Percentiles rank a stretch among this genome's conserved stretches.
Evolutionary conservation across 148 eudicot species (phyloP).

Genomic region (Beta vulgaris): DNA sequence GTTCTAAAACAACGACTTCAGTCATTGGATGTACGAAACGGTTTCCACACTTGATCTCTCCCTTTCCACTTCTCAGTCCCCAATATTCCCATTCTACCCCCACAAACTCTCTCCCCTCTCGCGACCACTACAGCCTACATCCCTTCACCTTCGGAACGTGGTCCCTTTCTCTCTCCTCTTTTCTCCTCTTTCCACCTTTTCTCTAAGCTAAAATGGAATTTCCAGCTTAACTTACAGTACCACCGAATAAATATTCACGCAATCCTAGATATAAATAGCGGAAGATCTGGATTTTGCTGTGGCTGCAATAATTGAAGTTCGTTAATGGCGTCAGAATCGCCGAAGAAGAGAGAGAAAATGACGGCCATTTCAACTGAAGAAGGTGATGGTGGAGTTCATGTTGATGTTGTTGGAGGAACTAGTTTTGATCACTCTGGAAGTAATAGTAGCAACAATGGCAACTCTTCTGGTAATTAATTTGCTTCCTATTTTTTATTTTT

Average conservation of each 20-base stretch:
- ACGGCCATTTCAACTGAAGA: background rate
- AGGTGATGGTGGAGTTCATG: constrained; percentile 1
- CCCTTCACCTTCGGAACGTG: constrained; percentile 22
- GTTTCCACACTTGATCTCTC: background rate
- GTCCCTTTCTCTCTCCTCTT: background rate
- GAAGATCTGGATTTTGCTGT: no score
- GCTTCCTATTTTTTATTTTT: background rate
- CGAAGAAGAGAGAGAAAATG: constrained; percentile 10
- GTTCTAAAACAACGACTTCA: background rate
- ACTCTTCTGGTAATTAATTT: constrained; percentile 19
- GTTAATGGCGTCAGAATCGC: constrained; percentile 24
- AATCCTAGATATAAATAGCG: no score
- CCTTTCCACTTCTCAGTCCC: background rate
- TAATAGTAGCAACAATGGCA: constrained; percentile 15
- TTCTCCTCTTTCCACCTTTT: background rate
- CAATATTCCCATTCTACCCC: constrained; percentile 28
- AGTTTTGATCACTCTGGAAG: constrained; percentile 6
- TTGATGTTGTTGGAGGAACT: constrained; percentile 10
- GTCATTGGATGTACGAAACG: background rate
- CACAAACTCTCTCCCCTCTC: background rate
- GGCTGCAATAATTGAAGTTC: background rate
- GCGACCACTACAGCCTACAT: background rate
- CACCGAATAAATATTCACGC: no score
- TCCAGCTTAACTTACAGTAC: background rate
- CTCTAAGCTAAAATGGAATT: background rate